Evolutionary conservation across 257 asterid genomes (phyloP), one percentile per base, ranked within the genome.

Genomic region (Jacaranda mimosifolia): DNA sequence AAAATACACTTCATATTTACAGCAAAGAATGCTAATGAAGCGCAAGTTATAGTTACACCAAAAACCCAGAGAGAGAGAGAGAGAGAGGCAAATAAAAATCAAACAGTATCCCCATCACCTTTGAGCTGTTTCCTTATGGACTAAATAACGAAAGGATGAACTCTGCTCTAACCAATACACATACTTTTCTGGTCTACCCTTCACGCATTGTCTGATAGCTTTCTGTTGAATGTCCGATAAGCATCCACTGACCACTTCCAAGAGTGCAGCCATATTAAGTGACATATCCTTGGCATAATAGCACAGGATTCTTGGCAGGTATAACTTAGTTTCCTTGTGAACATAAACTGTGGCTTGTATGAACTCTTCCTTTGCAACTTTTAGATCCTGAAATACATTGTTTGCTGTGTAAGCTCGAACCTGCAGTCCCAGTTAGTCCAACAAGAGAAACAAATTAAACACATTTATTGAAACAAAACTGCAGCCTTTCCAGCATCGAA

Each of bases 231-330:
- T 73, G 39, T 65, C 89, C 3, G 90, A 78, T 36, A 94, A 83
- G 83, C 88, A 85, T 56, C 58, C 89, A 9, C 85, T 74, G 21
- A 89, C 90, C 36, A 73, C 84, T 78, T 91, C 88, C 65, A 94
- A 49, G 63, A 94, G 85, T 9, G 77, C 90, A 36, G 86, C 49
- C 82, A 74, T 82, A 77, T 83, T 74, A 21, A 94, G 80, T 36
- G 97, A 87, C 95, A 89, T 91, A 56, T 90, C 98, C 81, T 88
- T 94, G 39, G 89, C 97, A 80, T 80, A 94, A 67, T 86, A 73
- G 53, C 83, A 73, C 74, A 89, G 67, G 78, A 88, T 85, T 80
- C 85, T 92, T 1, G 98, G 98, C 43, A 94, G 86, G 86, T 82
- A 81, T 35, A 92, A 68, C 89, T 88, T 90, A 43, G 87, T 83